Evolutionary conservation across 2,329 filamentous ascomycete species (phyloP).

Genomic region (Allantophomopsis lycopodina): DNA sequence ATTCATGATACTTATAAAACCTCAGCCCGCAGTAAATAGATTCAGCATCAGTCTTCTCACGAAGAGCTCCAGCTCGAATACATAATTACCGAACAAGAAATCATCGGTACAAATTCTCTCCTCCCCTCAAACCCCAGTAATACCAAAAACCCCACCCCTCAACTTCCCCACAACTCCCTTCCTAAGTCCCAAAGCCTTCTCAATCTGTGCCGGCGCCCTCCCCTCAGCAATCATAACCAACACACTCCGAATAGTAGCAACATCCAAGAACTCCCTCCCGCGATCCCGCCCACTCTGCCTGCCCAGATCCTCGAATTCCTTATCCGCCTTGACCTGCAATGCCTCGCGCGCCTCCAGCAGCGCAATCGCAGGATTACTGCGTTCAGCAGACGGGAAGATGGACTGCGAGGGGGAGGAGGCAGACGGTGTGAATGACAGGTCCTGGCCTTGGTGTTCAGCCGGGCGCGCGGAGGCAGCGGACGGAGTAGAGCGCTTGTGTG

Average conservation of each 20-base stretch:
- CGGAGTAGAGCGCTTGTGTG: background rate
- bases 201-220: slow-evolving; percentile 7
- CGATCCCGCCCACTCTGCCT: slow-evolving; percentile 16
- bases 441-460: background rate
- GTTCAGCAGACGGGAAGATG: slow-evolving; percentile 8
- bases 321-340: slow-evolving; percentile 43
- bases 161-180: background rate
- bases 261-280: slow-evolving; percentile 32
- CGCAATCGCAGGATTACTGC: slow-evolving; percentile 12
- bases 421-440: slow-evolving; percentile 8
- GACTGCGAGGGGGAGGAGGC: slow-evolving; percentile 10
- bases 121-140: background rate
- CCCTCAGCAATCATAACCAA: slow-evolving; percentile 30
- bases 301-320: slow-evolving; percentile 32
- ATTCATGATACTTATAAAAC: too few relatives aligned
- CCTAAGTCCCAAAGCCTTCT: background rate
- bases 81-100: too few relatives aligned
- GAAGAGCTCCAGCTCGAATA: too few relatives aligned
- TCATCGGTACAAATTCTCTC: too few relatives aligned
- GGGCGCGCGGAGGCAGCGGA: slow-evolving; percentile 1
- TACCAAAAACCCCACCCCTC: background rate
- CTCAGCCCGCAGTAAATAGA: too few relatives aligned
- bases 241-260: slow-evolving; percentile 31
- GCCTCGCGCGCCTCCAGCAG: slow-evolving; percentile 31
- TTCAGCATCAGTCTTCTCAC: too few relatives aligned